Conservation (phyloP, 2,329 filamentous ascomycete species). For the Fusarium sp. region DNA sequence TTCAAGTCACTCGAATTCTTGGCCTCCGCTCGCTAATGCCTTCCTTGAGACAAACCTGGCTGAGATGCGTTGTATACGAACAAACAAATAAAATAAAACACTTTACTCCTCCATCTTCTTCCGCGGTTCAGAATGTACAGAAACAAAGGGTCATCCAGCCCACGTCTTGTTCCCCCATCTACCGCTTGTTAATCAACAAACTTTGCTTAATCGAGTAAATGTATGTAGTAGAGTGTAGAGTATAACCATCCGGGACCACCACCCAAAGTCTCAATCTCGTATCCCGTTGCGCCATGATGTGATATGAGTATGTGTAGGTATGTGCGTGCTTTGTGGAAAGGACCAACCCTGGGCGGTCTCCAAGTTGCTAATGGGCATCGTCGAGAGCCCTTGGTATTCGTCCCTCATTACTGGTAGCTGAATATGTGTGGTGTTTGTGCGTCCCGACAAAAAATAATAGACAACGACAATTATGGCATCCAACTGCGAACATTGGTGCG, state of each 20-base stretch:
- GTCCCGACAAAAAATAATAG: slow-evolving; percentile 40
- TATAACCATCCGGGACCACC: slow-evolving; percentile 40
- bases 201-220: slow-evolving; percentile 40
- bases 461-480: slow-evolving; percentile 45
- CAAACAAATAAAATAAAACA: slow-evolving; percentile 40
- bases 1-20: slow-evolving; percentile 26
- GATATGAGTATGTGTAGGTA: slow-evolving; percentile 31
- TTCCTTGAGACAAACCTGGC: slow-evolving; percentile 35
- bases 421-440: slow-evolving; percentile 38
- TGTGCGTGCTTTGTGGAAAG: slow-evolving; percentile 23
- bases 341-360: slow-evolving; percentile 33
- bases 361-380: slow-evolving; percentile 36
- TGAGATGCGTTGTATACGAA: slow-evolving; percentile 45
- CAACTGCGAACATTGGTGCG: slow-evolving; percentile 40
- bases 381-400: slow-evolving; percentile 37
- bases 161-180: slow-evolving; percentile 21
- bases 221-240: slow-evolving; percentile 42
- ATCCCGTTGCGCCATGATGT: slow-evolving; percentile 43
- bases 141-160: slow-evolving; percentile 35
- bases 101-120: slow-evolving; percentile 16
- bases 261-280: slow-evolving; percentile 40
- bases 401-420: slow-evolving; percentile 44
- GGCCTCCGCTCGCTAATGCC: slow-evolving; percentile 42
- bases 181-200: slow-evolving; percentile 32
- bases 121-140: slow-evolving; percentile 17